These are phyloP conservation scores for Leucoagaricus sp. DNA, from an alignment of 1,284 basidiomycete species.

Conservation along the genomic window DNA sequence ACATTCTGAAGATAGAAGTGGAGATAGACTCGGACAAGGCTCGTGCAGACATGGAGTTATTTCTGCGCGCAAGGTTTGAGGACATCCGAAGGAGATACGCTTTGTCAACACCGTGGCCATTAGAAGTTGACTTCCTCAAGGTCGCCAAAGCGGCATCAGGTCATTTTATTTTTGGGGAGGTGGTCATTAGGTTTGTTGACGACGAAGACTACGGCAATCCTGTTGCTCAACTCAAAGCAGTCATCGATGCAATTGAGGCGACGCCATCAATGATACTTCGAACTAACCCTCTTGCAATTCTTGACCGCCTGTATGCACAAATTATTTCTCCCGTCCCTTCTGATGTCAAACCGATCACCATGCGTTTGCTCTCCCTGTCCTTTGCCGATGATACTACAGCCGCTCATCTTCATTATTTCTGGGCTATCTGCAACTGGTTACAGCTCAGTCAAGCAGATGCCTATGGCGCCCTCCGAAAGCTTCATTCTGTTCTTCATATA, in stretches of 20 bases:
- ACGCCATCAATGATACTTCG: no score
- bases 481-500: background rate
- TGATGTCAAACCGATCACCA: background rate
- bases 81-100: background rate
- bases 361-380: background rate
- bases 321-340: background rate
- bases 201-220: background rate
- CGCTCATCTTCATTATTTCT: background rate
- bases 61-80: background rate
- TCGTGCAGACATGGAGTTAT: background rate
- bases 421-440: no score
- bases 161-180: background rate
- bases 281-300: background rate
- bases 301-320: background rate
- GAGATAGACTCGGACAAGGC: background rate
- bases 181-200: background rate
- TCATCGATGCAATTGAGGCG: background rate
- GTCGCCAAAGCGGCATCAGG: background rate
- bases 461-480: no score
- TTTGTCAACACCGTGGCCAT: background rate
- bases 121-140: background rate
- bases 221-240: background rate
- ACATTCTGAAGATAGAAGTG: background rate
- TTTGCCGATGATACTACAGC: background rate
- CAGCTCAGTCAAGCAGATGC: no score